Percentiles rank a stretch among this genome's conserved stretches.
Conservation (phyloP, 2,329 filamentous ascomycete genomes). For the Phyllosticta citribraziliensis region DNA sequence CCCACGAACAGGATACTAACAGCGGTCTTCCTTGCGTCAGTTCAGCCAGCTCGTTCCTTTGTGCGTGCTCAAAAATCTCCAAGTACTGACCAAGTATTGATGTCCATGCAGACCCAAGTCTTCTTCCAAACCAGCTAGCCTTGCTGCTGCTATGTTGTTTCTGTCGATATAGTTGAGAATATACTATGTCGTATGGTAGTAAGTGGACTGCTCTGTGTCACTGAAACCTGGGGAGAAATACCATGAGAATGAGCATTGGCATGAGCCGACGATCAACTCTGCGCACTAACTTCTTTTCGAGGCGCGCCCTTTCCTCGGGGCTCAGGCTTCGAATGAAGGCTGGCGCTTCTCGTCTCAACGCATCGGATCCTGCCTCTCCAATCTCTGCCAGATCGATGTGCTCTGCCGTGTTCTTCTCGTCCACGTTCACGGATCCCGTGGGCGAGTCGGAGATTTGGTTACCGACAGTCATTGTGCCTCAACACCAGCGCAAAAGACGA, state of each 20-base stretch:
- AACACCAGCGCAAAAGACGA: not conserved
- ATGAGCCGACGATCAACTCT: slow-evolving; percentile 63
- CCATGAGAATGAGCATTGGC: slow-evolving; percentile 59
- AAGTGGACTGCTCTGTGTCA: not conserved
- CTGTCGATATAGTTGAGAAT: slow-evolving; percentile 66
- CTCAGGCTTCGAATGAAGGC: slow-evolving; percentile 34
- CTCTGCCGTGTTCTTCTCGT: slow-evolving; percentile 4
- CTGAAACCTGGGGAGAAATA: slow-evolving; percentile 33
- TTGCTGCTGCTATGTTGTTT: slow-evolving; percentile 59
- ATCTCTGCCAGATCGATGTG: slow-evolving; percentile 5
- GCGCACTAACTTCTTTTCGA: slow-evolving; percentile 52
- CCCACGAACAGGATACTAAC: slow-evolving; percentile 51
- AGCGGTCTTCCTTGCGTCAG: slow-evolving; percentile 17
- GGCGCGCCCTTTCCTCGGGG: slow-evolving; percentile 39
- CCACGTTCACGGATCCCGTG: not conserved
- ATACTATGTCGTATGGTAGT: slow-evolving; percentile 48
- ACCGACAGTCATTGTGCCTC: not conserved
- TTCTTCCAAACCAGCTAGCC: slow-evolving; percentile 50
- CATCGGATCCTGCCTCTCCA: slow-evolving; percentile 2
- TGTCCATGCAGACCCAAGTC: slow-evolving; percentile 48
- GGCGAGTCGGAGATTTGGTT: not conserved
- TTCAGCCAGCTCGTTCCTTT: not conserved
- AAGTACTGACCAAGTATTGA: slow-evolving; percentile 53
- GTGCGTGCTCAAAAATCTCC: slow-evolving; percentile 8
- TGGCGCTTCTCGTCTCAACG: slow-evolving; percentile 15